Base-by-base conservation (phyloP, 257 asterid species). In the Jasminum sambac region DNA sequence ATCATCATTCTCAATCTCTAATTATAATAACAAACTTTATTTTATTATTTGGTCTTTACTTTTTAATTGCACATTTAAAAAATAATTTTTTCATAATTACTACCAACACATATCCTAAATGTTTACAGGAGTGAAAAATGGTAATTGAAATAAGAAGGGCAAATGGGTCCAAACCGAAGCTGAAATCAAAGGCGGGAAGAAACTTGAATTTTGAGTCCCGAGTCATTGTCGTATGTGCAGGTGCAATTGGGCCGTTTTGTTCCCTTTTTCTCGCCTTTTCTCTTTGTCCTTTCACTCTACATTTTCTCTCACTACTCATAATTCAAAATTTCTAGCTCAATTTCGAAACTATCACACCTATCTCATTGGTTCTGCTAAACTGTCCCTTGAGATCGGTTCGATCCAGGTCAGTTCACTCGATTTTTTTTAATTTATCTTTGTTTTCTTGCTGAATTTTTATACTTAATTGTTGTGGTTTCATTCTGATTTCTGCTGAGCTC, bases 121-220 rank as follows among this genome's bases (percentile, higher is more conserved):
- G n/a, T n/a, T n/a, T n/a, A n/a, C n/a, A n/a, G n/a, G n/a, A n/a
- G n/a, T n/a, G n/a, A n/a, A n/a, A n/a, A 30, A 30, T 30, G 4
- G 4, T 30, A 30, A 30, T 30, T 30, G 36, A 30, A 30, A 0
- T 39, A 5, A 10, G 39, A 50, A 42, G 14, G 37, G 39, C 65
- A 61, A 46, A 66, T 19, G 19, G 66, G 63, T 58, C 58, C 14
- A 26, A 73, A 65, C 44, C 36, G n/a, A 70, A 75, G 37, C 72
- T 72, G 70, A 78, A 78, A 36, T 24, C 5, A 36, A 48, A 34
- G 71, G 82, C 90, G 87, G 88, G 96, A 94, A 19, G 63, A 70
- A 6, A 37, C 64, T 37, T 74, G 52, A 42, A 55, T 65, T 75
- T 25, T 23, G 65, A 76, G 60, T 64, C 74, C 64, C 30, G 46